These are phyloP conservation scores for Solanum etuberosum DNA, from an alignment of 257 asterid genomes.

Conservation along the genomic window DNA sequence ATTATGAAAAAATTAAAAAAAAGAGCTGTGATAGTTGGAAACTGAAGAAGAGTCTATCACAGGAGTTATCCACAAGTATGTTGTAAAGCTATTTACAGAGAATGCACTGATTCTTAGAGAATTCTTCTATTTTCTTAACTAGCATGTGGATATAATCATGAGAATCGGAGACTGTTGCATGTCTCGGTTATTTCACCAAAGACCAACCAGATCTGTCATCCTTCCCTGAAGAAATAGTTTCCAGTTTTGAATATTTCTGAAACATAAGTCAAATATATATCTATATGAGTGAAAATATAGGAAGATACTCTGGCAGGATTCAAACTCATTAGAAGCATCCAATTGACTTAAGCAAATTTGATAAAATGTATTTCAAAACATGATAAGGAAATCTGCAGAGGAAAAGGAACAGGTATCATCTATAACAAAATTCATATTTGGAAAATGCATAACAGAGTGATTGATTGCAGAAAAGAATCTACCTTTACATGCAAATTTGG, in stretches of 20 bases:
- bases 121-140: not conserved
- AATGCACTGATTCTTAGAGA: not conserved
- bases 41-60: not conserved
- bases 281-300: not conserved
- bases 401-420: not conserved
- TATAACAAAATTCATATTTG: not conserved
- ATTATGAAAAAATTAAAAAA: not conserved
- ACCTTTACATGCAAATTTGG: slow-evolving; percentile 81
- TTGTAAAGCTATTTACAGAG: not conserved
- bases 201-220: not conserved
- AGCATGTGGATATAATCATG: not conserved
- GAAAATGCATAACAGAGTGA: not conserved
- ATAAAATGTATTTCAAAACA: not conserved
- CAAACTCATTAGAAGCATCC: not conserved
- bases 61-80: not conserved
- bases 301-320: not conserved
- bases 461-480: not conserved
- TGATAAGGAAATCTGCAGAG: not conserved
- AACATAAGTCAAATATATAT: not conserved
- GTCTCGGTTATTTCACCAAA: not conserved
- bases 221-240: not conserved
- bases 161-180: not conserved
- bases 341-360: not conserved
- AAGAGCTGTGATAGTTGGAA: not conserved
- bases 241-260: not conserved